Evolutionary conservation across 345 rosid species (phyloP), one percentile per base, ranked within the genome.

Genomic region (Melaleuca alternifolia): DNA sequence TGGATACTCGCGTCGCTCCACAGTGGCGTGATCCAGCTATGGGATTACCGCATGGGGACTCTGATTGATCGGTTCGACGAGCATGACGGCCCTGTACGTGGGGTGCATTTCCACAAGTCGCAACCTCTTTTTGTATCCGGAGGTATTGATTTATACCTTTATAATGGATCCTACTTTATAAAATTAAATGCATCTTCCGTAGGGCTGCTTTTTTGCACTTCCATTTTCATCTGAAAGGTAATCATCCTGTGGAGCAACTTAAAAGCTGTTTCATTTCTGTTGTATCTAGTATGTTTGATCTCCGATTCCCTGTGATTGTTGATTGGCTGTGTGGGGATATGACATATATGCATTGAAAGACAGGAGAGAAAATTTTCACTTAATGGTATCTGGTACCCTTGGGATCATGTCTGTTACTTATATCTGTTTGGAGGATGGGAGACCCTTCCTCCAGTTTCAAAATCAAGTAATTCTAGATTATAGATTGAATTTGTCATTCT

Each of bases 21-120:
- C 92, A 97, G 98, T 84, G 99, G 99, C 37, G 99, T 96, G 90
- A 96, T 97, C 93, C 99, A 97, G 94, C 94, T 96, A 82, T 97
- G 99, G 99, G 99, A 97, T 90, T 97, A 97, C 77, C 96, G 99
- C 10, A 95, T 96, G 98, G 99, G 98, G 59, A 97, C 99, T 76
- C 89, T 97, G 88, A 95, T 97, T 50, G 99, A 96, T 87, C 86
- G 98, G 54, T 96, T 97, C 56, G 99, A 97, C 51, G 99, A 97
- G 91, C 99, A 97, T 65, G 99, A 97, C 51, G 99, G 99, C 50
- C 99, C 99, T 30, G 99, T 97, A 85, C 99, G 99, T 50, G 99
- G 99, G 10, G 99, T 97, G 65, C 98, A 97, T 90, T 97, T 97
- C 91, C 99, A 97, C 90, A 90, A 79, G 50, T 92, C 99, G 48